These are phyloP conservation scores for Debaryomyces sp. DNA, from an alignment of 1,139 yeast genomes.

Conservation along the genomic window DNA sequence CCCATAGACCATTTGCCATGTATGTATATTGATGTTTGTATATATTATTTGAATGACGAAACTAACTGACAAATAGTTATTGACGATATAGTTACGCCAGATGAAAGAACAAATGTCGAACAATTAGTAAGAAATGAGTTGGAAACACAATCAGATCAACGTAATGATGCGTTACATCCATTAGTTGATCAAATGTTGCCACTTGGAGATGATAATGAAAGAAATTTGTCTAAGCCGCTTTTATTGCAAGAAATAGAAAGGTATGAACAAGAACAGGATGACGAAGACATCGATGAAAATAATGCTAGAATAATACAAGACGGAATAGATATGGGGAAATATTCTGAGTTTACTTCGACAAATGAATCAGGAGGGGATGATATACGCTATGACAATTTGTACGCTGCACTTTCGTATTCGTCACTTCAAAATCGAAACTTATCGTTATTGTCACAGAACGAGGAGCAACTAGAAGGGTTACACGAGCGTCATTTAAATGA, in stretches of 20 bases:
- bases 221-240: constrained; percentile 16
- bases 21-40: constrained; percentile 15
- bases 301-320: constrained; percentile 15
- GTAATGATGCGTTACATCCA: constrained; percentile 27
- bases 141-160: constrained; percentile 13
- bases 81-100: constrained; percentile 32
- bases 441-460: constrained; percentile 24
- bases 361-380: constrained; percentile 15
- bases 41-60: neutral
- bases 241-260: constrained; percentile 30
- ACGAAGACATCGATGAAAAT: constrained; percentile 20
- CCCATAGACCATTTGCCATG: constrained; percentile 38
- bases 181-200: constrained; percentile 31
- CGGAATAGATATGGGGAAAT: constrained; percentile 36
- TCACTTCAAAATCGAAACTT: constrained; percentile 33
- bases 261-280: constrained; percentile 32
- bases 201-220: constrained; percentile 13
- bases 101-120: constrained; percentile 39
- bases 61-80: constrained; percentile 23
- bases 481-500: constrained; percentile 23
- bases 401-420: constrained; percentile 36
- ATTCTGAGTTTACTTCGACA: constrained; percentile 21
- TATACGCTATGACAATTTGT: constrained; percentile 25
- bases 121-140: constrained; percentile 33
- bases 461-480: constrained; percentile 19